Evolutionary conservation across 2,329 filamentous ascomycete genomes (phyloP).

Genomic region (Tolypocladium cylindrosporum): DNA sequence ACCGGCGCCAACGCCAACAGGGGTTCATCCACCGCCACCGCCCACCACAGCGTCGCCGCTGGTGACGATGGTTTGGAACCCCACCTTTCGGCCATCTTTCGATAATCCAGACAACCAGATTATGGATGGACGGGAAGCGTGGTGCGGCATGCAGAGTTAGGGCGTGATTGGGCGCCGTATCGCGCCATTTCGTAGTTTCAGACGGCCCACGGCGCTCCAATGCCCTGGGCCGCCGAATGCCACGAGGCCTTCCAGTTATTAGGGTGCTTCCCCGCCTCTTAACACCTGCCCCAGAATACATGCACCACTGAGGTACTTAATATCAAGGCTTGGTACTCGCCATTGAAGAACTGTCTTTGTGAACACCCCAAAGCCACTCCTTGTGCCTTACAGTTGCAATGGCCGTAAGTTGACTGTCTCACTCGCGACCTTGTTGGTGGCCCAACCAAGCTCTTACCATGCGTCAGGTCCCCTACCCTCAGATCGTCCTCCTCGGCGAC

Average conservation of each 20-base stretch:
- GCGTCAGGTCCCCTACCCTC: constrained; percentile 49
- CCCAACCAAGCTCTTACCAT: background rate
- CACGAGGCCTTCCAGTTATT: background rate
- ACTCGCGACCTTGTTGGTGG: background rate
- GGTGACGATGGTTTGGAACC: background rate
- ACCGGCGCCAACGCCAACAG: background rate
- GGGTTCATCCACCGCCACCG: background rate
- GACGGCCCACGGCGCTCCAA: background rate
- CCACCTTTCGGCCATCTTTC: background rate
- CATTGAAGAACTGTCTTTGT: background rate
- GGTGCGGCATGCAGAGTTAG: background rate
- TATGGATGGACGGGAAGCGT: too few relatives aligned
- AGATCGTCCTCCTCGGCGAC: constrained; percentile 81
- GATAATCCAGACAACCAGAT: background rate
- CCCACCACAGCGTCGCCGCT: background rate
- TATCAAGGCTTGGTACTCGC: background rate
- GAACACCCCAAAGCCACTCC: background rate
- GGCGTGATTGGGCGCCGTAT: background rate
- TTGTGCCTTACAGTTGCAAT: background rate
- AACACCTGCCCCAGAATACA: background rate
- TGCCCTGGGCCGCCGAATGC: background rate
- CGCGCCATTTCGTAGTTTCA: background rate
- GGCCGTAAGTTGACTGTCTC: constrained; percentile 9
- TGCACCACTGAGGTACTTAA: background rate
- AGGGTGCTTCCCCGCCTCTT: background rate